Conservation (phyloP, 495 filamentous ascomycete species). For the Trypethelium eluteriae region DNA sequence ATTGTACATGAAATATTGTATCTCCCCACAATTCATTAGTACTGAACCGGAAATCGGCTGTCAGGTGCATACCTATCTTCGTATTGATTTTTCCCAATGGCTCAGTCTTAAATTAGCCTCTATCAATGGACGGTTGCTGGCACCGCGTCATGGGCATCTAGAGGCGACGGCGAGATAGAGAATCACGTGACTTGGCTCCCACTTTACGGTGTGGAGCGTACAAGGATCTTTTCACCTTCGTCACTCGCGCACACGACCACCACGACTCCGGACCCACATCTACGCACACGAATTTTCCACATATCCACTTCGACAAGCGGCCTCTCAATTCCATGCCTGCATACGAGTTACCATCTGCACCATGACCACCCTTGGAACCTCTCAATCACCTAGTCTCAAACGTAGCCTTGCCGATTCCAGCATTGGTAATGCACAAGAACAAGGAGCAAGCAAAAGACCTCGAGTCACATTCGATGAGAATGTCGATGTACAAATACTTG, state of each 20-base stretch:
- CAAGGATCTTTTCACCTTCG: background rate
- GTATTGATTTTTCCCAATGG: background rate
- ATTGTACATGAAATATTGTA: background rate
- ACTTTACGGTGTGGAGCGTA: background rate
- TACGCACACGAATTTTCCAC: background rate
- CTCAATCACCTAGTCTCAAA: slow-evolving; percentile 1
- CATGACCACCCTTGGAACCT: background rate
- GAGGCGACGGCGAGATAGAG: no score
- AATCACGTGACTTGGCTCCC: background rate
- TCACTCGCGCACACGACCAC: background rate
- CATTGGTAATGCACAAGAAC: background rate
- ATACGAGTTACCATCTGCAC: background rate
- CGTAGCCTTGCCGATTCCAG: background rate
- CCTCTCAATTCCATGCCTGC: background rate
- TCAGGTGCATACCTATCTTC: background rate
- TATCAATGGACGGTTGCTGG: no score
- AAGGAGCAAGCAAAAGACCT: background rate
- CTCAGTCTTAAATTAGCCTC: no score
- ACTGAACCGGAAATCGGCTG: no score
- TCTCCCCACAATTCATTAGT: background rate
- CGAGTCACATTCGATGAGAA: slow-evolving; percentile 66
- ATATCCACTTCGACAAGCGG: background rate
- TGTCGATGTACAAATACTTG: slow-evolving; percentile 53
- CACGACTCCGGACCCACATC: background rate
- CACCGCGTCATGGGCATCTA: no score